Evolutionary conservation across 2,329 filamentous ascomycete species (phyloP), one percentile per base, ranked within the genome.

Genomic region (Penicillium expansum): DNA sequence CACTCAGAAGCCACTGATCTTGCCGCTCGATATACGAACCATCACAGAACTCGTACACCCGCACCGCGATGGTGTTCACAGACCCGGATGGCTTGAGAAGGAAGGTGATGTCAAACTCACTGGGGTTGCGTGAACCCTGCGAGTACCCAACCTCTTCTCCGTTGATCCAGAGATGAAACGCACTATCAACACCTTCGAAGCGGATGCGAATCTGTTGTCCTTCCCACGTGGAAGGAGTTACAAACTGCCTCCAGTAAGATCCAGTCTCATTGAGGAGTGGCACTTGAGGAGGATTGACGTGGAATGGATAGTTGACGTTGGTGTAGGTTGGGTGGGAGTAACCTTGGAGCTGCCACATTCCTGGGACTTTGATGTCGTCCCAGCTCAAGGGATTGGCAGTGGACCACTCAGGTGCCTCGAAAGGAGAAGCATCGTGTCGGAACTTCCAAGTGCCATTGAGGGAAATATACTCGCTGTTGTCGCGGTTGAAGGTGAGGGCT

Each of bases 111-210:
- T 90, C 88, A 62, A 89, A 90, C 66, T 91, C 88, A 8, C 84
- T 80, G 0, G 87, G 80, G 62, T 90, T 90, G 37, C 87, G 79
- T 10, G 83, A 83, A 0, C 87, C 88, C 66, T 90, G 86, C 3
- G 83, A 83, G 64, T 90, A 90, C 2, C 88, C 88, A 2, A 89
- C 76, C 35, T 85, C 73, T 16, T 75, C 68, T 0, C 85, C 85
- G 61, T 90, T 90, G 7, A 90, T 74, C 80, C 82, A 90, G 11
- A 90, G 73, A 69, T 90, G 86, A 64, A 87, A 90, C 0, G 87
- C 84, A 64, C 85, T 86, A 64, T 90, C 87, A 0, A 90, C 87
- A 1, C 88, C 88, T 53, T 90, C 87, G 58, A 90, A 90, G 11
- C 87, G 78, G 22, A 90, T 73, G 16, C 86, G 78, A 18, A 89